Evolutionary conservation across 805 yeast species (phyloP).

Genomic region (Zygosaccharomyces kombuchaensis): DNA sequence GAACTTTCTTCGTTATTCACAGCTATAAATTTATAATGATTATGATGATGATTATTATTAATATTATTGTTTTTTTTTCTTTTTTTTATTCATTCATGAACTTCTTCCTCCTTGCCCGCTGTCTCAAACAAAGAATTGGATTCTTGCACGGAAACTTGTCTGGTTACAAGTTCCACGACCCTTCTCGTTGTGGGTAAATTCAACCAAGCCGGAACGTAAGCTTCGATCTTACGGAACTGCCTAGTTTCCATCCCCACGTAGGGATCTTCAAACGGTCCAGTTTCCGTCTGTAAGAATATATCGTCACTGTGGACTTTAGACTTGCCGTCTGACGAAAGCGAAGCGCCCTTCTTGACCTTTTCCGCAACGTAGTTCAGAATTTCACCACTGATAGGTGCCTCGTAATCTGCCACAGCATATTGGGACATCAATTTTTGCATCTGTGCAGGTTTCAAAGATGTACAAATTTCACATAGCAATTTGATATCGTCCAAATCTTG

Average conservation of each 20-base stretch:
- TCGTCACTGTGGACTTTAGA: conserved; percentile 43
- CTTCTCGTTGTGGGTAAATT: conserved; percentile 84
- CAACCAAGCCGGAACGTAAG: conserved; percentile 93
- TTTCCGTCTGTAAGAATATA: conserved; percentile 64
- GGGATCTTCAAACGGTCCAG: conserved; percentile 79
- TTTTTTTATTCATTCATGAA: not conserved
- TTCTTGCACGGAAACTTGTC: conserved; percentile 72
- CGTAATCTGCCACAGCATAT: conserved; percentile 90
- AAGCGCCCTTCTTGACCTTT: conserved; percentile 52
- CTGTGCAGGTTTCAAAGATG: conserved; percentile 91
- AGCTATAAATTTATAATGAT: conserved; percentile 1
- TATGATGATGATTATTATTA: not conserved
- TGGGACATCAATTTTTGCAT: conserved; percentile 87
- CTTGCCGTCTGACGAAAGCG: conserved; percentile 44
- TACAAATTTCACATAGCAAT: conserved; percentile 90
- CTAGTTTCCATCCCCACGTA: conserved; percentile 68
- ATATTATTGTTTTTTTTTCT: not conserved
- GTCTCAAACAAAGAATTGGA: conserved; percentile 11
- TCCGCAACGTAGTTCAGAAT: conserved; percentile 79
- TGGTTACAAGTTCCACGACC: conserved; percentile 82
- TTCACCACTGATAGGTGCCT: conserved; percentile 80
- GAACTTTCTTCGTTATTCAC: not conserved
- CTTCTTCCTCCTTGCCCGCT: conserved; percentile 6
- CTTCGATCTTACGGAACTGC: conserved; percentile 76
- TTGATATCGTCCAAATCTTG: conserved; percentile 84